Percentiles rank a stretch among this genome's conserved stretches.
These are phyloP conservation scores for Irpex sp. DNA, from an alignment of 1,284 basidiomycete species.

Conservation along the genomic window DNA sequence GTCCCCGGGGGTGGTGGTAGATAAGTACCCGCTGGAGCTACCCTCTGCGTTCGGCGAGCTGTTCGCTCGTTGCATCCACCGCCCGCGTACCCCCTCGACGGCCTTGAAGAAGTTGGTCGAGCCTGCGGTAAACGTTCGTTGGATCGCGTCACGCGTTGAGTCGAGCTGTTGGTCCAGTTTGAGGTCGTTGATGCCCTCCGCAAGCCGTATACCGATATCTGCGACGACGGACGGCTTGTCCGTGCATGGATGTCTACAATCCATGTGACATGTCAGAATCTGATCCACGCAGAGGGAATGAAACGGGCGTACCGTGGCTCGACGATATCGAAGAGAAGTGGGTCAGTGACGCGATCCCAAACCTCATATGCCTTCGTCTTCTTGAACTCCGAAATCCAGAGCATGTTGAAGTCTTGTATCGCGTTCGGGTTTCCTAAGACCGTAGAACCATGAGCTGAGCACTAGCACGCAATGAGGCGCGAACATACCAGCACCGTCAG, in stretches of 20 bases:
- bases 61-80: constrained; percentile 56
- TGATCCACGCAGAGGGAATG: neutral
- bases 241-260: constrained; percentile 76
- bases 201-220: constrained; percentile 84
- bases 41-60: constrained; percentile 27
- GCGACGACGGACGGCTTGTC: constrained; percentile 85
- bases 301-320: constrained; percentile 68
- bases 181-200: constrained; percentile 88
- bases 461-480: neutral
- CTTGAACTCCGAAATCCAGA: constrained; percentile 84
- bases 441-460: neutral
- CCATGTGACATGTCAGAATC: neutral
- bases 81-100: constrained; percentile 78
- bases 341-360: constrained; percentile 87
- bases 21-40: constrained; percentile 16
- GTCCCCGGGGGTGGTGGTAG: constrained; percentile 40
- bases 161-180: constrained; percentile 87
- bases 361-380: constrained; percentile 80
- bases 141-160: constrained; percentile 82
- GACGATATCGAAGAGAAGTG: constrained; percentile 86
- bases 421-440: constrained; percentile 40
- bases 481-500: constrained; percentile 52
- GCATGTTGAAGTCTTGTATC: constrained; percentile 74
- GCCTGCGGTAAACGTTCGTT: constrained; percentile 68
- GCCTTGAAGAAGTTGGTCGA: constrained; percentile 85